A percentile compares a stretch with the other conserved stretches of the same genome.
Conservation (phyloP, 495 filamentous ascomycete genomes). For the Neurospora hispaniola region DNA sequence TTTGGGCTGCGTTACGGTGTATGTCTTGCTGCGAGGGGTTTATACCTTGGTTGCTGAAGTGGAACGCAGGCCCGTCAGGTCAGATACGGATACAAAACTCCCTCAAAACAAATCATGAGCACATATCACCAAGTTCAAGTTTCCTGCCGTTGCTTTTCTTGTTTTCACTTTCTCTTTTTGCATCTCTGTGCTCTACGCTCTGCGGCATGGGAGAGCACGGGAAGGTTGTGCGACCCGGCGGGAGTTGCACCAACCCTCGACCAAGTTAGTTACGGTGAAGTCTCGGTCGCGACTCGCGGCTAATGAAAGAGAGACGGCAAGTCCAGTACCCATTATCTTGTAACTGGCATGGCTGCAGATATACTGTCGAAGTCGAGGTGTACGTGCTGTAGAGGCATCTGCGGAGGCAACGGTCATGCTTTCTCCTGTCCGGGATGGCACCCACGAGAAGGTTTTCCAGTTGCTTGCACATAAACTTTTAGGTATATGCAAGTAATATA, state of each 20-base stretch:
- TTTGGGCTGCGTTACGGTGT: background rate
- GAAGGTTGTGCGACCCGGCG: background rate
- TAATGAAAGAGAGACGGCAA: background rate
- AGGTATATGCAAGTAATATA: too few relatives aligned
- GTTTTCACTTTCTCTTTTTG: background rate
- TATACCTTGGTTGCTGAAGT: background rate
- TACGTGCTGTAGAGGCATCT: background rate
- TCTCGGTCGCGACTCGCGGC: background rate
- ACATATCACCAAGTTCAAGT: background rate
- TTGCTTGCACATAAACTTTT: background rate
- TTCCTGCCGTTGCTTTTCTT: background rate
- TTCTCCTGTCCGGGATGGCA: background rate
- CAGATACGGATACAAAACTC: background rate
- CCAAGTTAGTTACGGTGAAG: background rate
- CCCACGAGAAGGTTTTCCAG: background rate
- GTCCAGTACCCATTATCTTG: background rate
- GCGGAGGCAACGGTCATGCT: background rate
- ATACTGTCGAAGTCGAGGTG: background rate
- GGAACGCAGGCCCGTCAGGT: background rate
- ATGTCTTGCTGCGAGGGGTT: background rate
- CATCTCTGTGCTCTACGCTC: background rate
- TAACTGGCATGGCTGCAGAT: background rate
- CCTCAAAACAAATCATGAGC: background rate
- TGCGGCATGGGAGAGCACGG: background rate
- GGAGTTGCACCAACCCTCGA: background rate